Conservation (phyloP, 2,329 filamentous ascomycete genomes). For the Cordyceps pruinosa region DNA sequence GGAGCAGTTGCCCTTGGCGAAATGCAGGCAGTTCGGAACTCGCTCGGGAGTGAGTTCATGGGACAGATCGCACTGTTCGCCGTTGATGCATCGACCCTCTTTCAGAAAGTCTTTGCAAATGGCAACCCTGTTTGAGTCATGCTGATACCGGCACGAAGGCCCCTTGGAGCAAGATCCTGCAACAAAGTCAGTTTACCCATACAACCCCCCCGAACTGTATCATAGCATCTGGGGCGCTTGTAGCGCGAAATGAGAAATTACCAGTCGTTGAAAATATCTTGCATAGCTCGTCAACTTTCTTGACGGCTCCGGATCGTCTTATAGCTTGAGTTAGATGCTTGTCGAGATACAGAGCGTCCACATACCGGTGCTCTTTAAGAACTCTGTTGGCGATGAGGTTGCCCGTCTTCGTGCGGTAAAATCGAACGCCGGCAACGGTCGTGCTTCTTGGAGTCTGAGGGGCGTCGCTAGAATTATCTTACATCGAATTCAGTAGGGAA, state of each 20-base stretch:
- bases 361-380: slow-evolving; percentile 70
- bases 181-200: slow-evolving; percentile 35
- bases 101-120: slow-evolving; percentile 83
- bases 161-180: slow-evolving; percentile 82
- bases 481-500: not conserved
- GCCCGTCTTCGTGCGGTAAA: slow-evolving; percentile 79
- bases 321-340: slow-evolving; percentile 30
- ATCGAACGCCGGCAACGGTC: slow-evolving; percentile 68
- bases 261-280: slow-evolving; percentile 63
- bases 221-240: not conserved
- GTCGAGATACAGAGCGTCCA: slow-evolving; percentile 20
- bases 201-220: slow-evolving; percentile 15
- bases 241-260: slow-evolving; percentile 44
- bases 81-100: slow-evolving; percentile 69
- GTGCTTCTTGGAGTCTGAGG: slow-evolving; percentile 68
- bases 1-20: slow-evolving; percentile 80
- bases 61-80: slow-evolving; percentile 80
- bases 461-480: slow-evolving; percentile 53
- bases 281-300: slow-evolving; percentile 68
- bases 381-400: slow-evolving; percentile 76
- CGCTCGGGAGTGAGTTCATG: slow-evolving; percentile 79
- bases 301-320: slow-evolving; percentile 48
- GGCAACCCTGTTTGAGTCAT: slow-evolving; percentile 81
- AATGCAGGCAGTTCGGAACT: slow-evolving; percentile 83
- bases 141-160: slow-evolving; percentile 68